Evolutionary conservation across 179 eudicot species (phyloP).

Genomic region (Drosera spatulata): DNA sequence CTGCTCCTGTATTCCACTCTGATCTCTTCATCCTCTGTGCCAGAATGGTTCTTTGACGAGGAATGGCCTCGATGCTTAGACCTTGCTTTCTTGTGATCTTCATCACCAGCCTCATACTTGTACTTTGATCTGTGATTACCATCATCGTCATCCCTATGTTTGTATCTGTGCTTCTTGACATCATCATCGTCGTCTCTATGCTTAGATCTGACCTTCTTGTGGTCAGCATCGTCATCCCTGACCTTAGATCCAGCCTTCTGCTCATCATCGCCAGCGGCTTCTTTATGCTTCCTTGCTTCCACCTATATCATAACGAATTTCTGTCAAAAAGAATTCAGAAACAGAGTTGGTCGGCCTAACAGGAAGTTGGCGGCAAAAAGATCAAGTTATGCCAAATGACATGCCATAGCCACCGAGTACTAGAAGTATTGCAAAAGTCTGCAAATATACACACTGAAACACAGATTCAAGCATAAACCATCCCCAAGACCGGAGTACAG

Average conservation of each 20-base stretch:
- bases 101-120: too few relatives aligned
- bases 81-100: background rate
- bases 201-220: slow-evolving; percentile 1
- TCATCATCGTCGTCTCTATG: slow-evolving; percentile 1
- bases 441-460: too few relatives aligned
- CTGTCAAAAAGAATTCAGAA: too few relatives aligned
- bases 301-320: slow-evolving; percentile 27
- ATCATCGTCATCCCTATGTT: slow-evolving; percentile 31
- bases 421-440: too few relatives aligned
- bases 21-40: slow-evolving; percentile 24
- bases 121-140: slow-evolving; percentile 13
- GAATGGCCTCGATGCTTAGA: slow-evolving; percentile 12
- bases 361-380: too few relatives aligned
- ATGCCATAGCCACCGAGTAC: too few relatives aligned
- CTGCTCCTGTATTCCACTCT: slow-evolving; percentile 22
- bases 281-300: slow-evolving; percentile 42
- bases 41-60: slow-evolving; percentile 30
- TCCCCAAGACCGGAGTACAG: too few relatives aligned
- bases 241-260: background rate
- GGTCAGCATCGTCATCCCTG: background rate
- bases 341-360: too few relatives aligned
- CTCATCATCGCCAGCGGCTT: slow-evolving; percentile 29
- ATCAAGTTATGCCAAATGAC: too few relatives aligned
- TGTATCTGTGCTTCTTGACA: slow-evolving; percentile 49
- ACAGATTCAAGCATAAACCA: too few relatives aligned